Base-by-base conservation (phyloP, 352 stramenopile species). In the Globisporangium carolinianum region DNA sequence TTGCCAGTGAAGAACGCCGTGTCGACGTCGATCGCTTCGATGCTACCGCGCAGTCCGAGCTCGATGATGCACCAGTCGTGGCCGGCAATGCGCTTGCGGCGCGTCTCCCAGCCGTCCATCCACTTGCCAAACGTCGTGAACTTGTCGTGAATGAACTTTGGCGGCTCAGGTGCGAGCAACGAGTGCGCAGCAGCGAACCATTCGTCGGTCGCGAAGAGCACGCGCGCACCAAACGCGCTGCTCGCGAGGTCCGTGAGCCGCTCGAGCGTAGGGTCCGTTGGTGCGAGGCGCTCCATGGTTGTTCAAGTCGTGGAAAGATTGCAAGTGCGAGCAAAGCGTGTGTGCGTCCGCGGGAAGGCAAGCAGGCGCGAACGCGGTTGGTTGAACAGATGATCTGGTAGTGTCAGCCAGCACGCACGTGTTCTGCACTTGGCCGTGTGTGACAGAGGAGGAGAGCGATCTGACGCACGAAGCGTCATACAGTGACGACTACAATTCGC, bases 31-130 rank as follows among this genome's bases (percentile, higher is more conserved):
- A 94, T 59, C 24, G 78, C 67, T 5, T 73, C 68, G 47, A 95
- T 63, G 24, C 68, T 62, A 4, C 79, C 80, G 14, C 76, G 74
- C 47, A 90, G 69, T 0, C 92, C 94, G 18, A 98, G 70, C 55
- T 92, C 83, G 11, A 98, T 51, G 35, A 98, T 70, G 55, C 86
- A 89, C 89, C 91, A 98, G 76, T 98, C 95, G 58, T 90, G 87
- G 7, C 87, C 87, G 3, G 83, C 64, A 12, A 79, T 68, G 52
- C 77, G 76, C 69, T 98, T 97, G 61, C 94, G 78, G 0, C 92
- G 91, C 32, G 92, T 97, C 70, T 98, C 95, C 94, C 94, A 98
- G 14, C 94, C 92, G 72, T 98, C 92, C 93, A 98, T 98, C 69
- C 96, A 97, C 68, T 98, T 98, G 60, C 92, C 90, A 56, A 92